A percentile compares a stretch with the other conserved stretches of the same genome.
phyloP scores from a whole-genome alignment of 352 stramenopile species.

The Phytophthora nicotianae region DNA sequence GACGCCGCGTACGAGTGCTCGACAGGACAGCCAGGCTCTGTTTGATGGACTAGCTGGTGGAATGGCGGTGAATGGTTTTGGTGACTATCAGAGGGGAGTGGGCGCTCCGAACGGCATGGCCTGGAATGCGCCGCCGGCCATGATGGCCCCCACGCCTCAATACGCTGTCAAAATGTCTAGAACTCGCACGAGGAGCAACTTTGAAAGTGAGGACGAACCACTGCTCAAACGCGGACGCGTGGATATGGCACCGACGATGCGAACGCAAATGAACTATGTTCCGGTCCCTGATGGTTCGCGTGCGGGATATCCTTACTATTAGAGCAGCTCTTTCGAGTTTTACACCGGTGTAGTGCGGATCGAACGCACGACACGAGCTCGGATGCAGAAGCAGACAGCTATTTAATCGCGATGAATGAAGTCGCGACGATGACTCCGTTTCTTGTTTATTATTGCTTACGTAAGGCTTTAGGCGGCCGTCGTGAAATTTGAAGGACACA shows the following conservation, averaged over 20 bases:
- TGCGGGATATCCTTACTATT: conserved; percentile 34
- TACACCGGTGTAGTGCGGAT: conserved; percentile 23
- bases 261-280: conserved; percentile 24
- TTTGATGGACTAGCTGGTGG: conserved; percentile 23
- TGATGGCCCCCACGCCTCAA: conserved; percentile 20
- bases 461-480: no score
- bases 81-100: conserved; percentile 16
- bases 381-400: conserved; percentile 12
- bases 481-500: not conserved
- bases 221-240: conserved; percentile 39
- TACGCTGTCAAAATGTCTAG: conserved; percentile 19
- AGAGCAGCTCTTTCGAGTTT: conserved; percentile 20
- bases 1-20: conserved; percentile 15
- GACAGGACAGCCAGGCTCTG: conserved; percentile 26
- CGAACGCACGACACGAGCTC: conserved; percentile 30
- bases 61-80: conserved; percentile 11
- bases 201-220: conserved; percentile 37
- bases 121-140: conserved; percentile 26
- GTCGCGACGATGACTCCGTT: conserved; percentile 10
- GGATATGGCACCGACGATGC: conserved; percentile 30
- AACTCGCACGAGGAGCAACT: conserved; percentile 37
- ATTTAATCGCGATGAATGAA: conserved; percentile 39
- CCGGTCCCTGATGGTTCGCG: conserved; percentile 19
- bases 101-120: conserved; percentile 20
- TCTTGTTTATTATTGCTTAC: conserved; percentile 7